Evolutionary conservation across 1,284 basidiomycete species (phyloP).

Genomic region (Naganishia sp.): DNA sequence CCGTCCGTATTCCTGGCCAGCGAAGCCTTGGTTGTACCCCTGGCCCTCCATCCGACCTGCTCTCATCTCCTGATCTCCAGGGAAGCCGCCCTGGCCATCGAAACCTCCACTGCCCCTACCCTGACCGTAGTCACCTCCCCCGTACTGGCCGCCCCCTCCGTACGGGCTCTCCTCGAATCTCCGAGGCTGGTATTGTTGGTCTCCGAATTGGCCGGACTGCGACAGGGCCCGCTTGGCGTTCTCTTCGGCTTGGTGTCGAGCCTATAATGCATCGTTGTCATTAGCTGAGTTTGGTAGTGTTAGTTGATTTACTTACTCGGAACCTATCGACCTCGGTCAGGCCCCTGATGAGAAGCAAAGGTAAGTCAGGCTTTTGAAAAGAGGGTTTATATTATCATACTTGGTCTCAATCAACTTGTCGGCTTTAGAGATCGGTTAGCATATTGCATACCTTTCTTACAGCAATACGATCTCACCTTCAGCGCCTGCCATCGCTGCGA

Average conservation of each 20-base stretch:
- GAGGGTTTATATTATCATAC: neutral
- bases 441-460: neutral
- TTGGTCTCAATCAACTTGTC: constrained; percentile 42
- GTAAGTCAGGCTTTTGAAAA: neutral
- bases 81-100: constrained; percentile 18
- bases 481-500: constrained; percentile 40
- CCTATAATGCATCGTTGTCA: neutral
- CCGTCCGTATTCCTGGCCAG: constrained; percentile 1
- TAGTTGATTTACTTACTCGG: neutral
- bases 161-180: constrained; percentile 23
- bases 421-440: neutral
- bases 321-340: constrained; percentile 19
- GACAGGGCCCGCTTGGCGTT: constrained; percentile 30
- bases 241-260: constrained; percentile 30
- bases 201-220: constrained; percentile 27
- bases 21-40: constrained; percentile 9
- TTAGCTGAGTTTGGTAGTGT: neutral
- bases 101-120: constrained; percentile 7
- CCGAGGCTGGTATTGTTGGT: constrained; percentile 15
- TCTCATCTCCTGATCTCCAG: constrained; percentile 14
- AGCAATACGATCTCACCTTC: constrained; percentile 33
- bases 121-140: neutral
- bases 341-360: neutral
- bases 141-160: neutral
- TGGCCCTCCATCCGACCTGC: constrained; percentile 19